phyloP scores from a whole-genome alignment of 2,329 filamentous ascomycete genomes.

The Lachnellula subtilissima region DNA sequence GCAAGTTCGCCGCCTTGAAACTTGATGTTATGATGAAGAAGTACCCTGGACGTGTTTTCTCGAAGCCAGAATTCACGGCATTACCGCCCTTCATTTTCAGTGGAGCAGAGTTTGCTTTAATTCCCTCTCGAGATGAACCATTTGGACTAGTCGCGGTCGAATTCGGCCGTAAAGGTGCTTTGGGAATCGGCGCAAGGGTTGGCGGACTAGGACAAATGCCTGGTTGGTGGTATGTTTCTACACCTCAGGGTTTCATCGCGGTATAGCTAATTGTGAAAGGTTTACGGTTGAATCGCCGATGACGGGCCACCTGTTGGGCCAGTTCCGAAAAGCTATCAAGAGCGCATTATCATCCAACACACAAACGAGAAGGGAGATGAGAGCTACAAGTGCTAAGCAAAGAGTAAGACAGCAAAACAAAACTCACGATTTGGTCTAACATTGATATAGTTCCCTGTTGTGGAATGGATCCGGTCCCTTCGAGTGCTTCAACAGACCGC shows the following conservation, averaged over 20 bases:
- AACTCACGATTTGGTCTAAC: no score
- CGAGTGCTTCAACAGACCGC: conserved; percentile 57
- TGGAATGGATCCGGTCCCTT: conserved; percentile 61
- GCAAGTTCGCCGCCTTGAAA: conserved; percentile 63
- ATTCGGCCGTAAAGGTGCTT: conserved; percentile 62
- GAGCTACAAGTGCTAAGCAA: conserved; percentile 59
- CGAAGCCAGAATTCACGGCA: conserved; percentile 63
- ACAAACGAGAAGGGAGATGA: conserved; percentile 55
- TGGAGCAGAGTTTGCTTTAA: conserved; percentile 63
- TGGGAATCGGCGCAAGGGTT: conserved; percentile 61
- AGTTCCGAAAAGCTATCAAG: conserved; percentile 61
- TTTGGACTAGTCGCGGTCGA: conserved; percentile 66
- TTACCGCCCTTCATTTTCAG: conserved; percentile 64
- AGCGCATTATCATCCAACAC: conserved; percentile 53
- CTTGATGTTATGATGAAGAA: conserved; percentile 59
- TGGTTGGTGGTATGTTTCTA: background rate
- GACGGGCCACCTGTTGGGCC: conserved; percentile 57
- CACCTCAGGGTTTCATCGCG: no score
- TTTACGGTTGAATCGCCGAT: conserved; percentile 63
- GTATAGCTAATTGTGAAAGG: conserved; percentile 51
- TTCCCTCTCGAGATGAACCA: conserved; percentile 64
- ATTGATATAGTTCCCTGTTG: conserved; percentile 49
- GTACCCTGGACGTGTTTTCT: conserved; percentile 61
- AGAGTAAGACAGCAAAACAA: conserved; percentile 28
- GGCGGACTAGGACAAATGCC: conserved; percentile 67